Evolutionary conservation across 257 asterid genomes (phyloP).

Genomic region (Scutellaria minor): DNA sequence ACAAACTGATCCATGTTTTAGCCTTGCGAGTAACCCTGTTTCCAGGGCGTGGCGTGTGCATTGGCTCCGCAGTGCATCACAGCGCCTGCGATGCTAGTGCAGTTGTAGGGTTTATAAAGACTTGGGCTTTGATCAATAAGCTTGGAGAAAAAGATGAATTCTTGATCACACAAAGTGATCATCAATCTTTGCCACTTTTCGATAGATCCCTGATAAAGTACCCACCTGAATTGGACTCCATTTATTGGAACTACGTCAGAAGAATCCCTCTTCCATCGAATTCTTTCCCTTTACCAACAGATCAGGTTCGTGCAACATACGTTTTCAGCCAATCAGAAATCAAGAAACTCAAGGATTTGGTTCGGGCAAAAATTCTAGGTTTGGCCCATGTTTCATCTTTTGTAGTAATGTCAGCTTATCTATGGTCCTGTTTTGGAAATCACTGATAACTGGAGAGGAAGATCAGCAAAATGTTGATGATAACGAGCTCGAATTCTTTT

Average conservation of each 20-base stretch:
- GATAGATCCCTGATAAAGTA: conserved; percentile 38
- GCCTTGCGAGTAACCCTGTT: conserved; percentile 58
- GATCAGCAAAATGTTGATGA: background rate
- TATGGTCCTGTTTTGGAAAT: conserved; percentile 51
- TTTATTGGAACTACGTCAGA: conserved; percentile 27
- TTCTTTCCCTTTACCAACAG: conserved; percentile 35
- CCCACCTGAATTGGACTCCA: conserved; percentile 31
- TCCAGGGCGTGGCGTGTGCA: conserved; percentile 49
- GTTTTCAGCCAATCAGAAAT: conserved; percentile 36
- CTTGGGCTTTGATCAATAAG: conserved; percentile 51
- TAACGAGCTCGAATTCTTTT: conserved; percentile 32
- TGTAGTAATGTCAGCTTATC: conserved; percentile 45
- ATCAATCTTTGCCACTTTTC: conserved; percentile 23
- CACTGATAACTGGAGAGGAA: background rate
- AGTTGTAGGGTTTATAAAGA: conserved; percentile 39
- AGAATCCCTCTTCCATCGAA: background rate
- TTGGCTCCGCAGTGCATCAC: conserved; percentile 52
- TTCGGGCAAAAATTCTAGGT: conserved; percentile 33
- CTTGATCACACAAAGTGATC: background rate
- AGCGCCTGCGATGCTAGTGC: conserved; percentile 51
- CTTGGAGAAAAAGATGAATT: conserved; percentile 29
- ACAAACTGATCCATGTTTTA: conserved; percentile 35
- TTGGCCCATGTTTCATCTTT: conserved; percentile 42
- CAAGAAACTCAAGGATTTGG: conserved; percentile 43
- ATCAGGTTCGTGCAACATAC: conserved; percentile 49